phyloP scores from a whole-genome alignment of 2,329 filamentous ascomycete species.

The Thelonectria blattea region DNA sequence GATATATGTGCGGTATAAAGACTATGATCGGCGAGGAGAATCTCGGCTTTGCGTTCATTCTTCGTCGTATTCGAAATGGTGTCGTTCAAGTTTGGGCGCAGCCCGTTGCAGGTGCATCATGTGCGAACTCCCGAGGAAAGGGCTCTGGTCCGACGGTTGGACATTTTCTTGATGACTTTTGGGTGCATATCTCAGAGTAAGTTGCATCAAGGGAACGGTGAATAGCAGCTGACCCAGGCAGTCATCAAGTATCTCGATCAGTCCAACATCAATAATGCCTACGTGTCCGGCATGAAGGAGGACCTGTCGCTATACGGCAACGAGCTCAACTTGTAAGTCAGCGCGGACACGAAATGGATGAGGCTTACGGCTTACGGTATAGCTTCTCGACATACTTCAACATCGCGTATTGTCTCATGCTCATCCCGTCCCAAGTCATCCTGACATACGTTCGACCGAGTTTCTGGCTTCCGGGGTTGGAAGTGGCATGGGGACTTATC shows the following conservation, averaged over 20 bases:
- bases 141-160: constrained; percentile 14
- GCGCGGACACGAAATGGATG: neutral
- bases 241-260: constrained; percentile 41
- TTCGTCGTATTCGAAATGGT: constrained; percentile 1
- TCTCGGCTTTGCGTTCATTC: neutral
- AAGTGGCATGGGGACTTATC: constrained; percentile 39
- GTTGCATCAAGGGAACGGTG: neutral
- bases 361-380: neutral
- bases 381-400: constrained; percentile 58
- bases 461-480: constrained; percentile 46
- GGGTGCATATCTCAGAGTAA: constrained; percentile 19
- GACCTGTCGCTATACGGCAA: constrained; percentile 42
- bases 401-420: constrained; percentile 61
- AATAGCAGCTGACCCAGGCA: neutral
- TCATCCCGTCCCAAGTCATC: constrained; percentile 47
- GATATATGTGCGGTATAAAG: neutral
- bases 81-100: constrained; percentile 1
- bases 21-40: neutral
- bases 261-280: constrained; percentile 45
- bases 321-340: constrained; percentile 22
- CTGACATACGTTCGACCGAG: constrained; percentile 46
- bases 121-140: constrained; percentile 10
- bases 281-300: constrained; percentile 49
- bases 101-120: neutral
- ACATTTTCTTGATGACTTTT: constrained; percentile 22